These are phyloP conservation scores for Psilocybe mexicana DNA, from an alignment of 1,284 basidiomycete species.

Conservation along the genomic window DNA sequence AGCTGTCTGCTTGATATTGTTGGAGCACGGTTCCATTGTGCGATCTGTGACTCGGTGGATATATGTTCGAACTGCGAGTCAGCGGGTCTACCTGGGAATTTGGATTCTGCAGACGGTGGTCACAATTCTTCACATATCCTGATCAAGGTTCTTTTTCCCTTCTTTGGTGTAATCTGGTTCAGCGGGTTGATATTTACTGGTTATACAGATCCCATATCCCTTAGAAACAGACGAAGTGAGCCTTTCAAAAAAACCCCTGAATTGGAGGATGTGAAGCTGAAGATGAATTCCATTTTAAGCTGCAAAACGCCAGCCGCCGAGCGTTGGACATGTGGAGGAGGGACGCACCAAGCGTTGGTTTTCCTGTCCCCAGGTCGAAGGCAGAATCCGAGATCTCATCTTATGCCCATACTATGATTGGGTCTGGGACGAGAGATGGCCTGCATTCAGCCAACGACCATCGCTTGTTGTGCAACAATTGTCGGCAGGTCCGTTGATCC, in stretches of 20 bases:
- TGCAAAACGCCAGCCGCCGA: conserved; percentile 68
- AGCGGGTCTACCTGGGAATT: conserved; percentile 77
- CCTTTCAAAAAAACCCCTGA: background rate
- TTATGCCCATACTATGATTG: conserved; percentile 66
- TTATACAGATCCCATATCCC: conserved; percentile 76
- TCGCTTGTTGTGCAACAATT: conserved; percentile 58
- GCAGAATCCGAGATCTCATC: conserved; percentile 61
- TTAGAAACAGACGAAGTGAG: conserved; percentile 67
- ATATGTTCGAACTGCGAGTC: conserved; percentile 91
- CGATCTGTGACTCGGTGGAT: conserved; percentile 79
- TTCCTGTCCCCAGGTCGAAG: conserved; percentile 43
- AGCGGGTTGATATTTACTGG: conserved; percentile 4
- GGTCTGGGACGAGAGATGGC: conserved; percentile 39
- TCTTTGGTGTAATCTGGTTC: background rate
- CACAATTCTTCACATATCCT: conserved; percentile 85
- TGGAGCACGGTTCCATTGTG: conserved; percentile 88
- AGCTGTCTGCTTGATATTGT: conserved; percentile 89
- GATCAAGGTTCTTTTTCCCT: conserved; percentile 69
- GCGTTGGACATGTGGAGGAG: conserved; percentile 79
- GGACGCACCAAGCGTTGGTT: conserved; percentile 63
- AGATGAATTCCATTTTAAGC: conserved; percentile 24
- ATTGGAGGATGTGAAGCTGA: background rate
- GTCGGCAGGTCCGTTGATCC: conserved; percentile 48
- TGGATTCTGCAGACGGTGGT: conserved; percentile 73
- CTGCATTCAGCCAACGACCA: conserved; percentile 47